Percentiles rank a stretch among this genome's conserved stretches.
phyloP scores from a whole-genome alignment of 2,329 filamentous ascomycete genomes.

The Hypoxylon sp. region DNA sequence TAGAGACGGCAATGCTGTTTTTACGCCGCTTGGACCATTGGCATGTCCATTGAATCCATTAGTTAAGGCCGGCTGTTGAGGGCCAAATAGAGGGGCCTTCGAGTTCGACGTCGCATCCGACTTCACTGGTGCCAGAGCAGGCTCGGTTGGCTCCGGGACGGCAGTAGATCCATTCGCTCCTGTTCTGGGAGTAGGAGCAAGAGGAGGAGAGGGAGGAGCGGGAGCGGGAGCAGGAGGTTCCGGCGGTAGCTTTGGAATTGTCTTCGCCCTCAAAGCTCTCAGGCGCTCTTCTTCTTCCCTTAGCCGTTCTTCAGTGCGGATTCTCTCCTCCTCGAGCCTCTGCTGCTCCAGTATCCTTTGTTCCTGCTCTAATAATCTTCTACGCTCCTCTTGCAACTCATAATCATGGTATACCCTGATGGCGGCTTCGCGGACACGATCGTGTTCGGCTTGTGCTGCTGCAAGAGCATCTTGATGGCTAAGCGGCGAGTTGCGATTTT shows the following conservation, averaged over 20 bases:
- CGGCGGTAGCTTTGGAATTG: constrained; percentile 60
- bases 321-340: constrained; percentile 62
- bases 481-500: constrained; percentile 73
- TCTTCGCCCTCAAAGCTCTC: constrained; percentile 63
- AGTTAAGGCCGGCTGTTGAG: constrained; percentile 14
- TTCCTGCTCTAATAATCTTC: constrained; percentile 53
- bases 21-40: constrained; percentile 41
- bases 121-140: constrained; percentile 28
- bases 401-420: constrained; percentile 65
- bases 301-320: constrained; percentile 61
- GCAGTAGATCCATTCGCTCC: constrained; percentile 14
- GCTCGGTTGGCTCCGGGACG: constrained; percentile 26
- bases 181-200: constrained; percentile 34
- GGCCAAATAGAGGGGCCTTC: constrained; percentile 20
- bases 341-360: constrained; percentile 62
- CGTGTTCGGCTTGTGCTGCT: constrained; percentile 75
- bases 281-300: constrained; percentile 64
- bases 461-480: constrained; percentile 76
- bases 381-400: constrained; percentile 60
- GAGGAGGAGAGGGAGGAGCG: constrained; percentile 42
- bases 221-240: constrained; percentile 47
- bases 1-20: constrained; percentile 25
- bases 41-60: constrained; percentile 33
- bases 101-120: constrained; percentile 6
- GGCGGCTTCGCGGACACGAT: constrained; percentile 70